Conservation (phyloP, 2,329 filamentous ascomycete species). For the Ilyonectria sp. region DNA sequence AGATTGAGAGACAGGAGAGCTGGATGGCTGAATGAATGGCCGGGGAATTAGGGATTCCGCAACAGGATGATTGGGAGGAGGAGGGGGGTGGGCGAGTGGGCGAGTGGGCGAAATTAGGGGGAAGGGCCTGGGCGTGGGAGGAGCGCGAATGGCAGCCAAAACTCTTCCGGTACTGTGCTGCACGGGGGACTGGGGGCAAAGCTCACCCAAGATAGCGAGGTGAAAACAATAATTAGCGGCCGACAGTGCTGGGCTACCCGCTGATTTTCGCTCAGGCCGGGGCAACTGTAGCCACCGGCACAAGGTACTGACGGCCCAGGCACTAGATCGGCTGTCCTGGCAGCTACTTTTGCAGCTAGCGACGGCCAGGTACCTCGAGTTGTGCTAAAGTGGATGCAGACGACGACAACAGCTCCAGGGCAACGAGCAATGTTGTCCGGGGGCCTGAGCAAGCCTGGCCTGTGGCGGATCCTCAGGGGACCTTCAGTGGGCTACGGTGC, state of each 20-base stretch:
- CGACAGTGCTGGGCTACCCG: constrained; percentile 18
- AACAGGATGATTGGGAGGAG: constrained; percentile 17
- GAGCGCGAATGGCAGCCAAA: constrained; percentile 10
- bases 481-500: constrained; percentile 8
- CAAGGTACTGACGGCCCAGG: constrained; percentile 21
- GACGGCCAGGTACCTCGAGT: constrained; percentile 12
- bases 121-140: constrained; percentile 16
- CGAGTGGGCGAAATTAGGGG: constrained; percentile 33
- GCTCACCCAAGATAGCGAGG: constrained; percentile 9
- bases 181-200: constrained; percentile 2
- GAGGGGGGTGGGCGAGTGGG: constrained; percentile 23
- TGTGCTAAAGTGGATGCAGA: constrained; percentile 29
- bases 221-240: constrained; percentile 10
- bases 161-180: constrained; percentile 4
- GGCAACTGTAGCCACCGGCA: neutral
- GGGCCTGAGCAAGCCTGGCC: constrained; percentile 12
- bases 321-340: constrained; percentile 23
- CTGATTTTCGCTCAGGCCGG: constrained; percentile 14
- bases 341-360: constrained; percentile 20
- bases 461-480: constrained; percentile 19
- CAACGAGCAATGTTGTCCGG: constrained; percentile 17
- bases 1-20: constrained; percentile 29
- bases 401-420: constrained; percentile 6
- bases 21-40: constrained; percentile 33
- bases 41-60: constrained; percentile 42